A percentile compares a stretch with the other conserved stretches of the same genome.
These are phyloP conservation scores for Ochromonas danica DNA, from an alignment of 108 stramenopile species.

Conservation along the genomic window DNA sequence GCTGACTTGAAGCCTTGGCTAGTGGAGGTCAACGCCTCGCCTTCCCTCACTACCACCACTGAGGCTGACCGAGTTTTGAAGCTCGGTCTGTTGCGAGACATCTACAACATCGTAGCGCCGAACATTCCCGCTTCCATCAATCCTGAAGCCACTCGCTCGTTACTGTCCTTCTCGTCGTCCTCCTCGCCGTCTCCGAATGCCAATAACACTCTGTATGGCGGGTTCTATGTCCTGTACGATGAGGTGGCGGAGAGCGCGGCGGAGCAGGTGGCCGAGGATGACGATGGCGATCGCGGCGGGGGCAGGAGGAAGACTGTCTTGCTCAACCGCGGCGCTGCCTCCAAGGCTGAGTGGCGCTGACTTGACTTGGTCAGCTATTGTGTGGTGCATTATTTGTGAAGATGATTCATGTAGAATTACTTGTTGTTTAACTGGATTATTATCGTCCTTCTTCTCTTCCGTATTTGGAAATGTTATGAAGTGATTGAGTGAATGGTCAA, in stretches of 20 bases:
- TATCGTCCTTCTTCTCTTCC: too few species aligned
- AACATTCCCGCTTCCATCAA: background rate
- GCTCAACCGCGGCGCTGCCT: too few species aligned
- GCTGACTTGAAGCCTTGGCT: slow-evolving; percentile 72
- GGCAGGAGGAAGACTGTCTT: too few species aligned
- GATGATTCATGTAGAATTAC: too few species aligned
- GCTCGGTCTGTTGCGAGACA: slow-evolving; percentile 42
- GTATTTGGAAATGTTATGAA: too few species aligned
- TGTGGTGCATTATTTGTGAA: too few species aligned
- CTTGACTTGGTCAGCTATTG: too few species aligned
- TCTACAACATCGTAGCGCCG: slow-evolving; percentile 42
- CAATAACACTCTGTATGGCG: slow-evolving; percentile 2
- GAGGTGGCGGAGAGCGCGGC: background rate
- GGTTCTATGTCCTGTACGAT: slow-evolving; percentile 22
- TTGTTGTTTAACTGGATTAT: too few species aligned
- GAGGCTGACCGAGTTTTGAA: slow-evolving; percentile 59
- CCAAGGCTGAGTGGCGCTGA: too few species aligned
- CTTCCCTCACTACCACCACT: slow-evolving; percentile 61
- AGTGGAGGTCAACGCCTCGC: slow-evolving; percentile 80
- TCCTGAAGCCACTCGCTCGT: background rate
- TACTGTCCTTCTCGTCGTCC: background rate
- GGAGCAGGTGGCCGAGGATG: background rate
- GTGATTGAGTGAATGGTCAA: too few species aligned
- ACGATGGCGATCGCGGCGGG: too few species aligned
- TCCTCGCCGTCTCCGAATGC: background rate